Evolutionary conservation across 2,329 filamentous ascomycete genomes (phyloP).

Genomic region (Whalleya microplaca): DNA sequence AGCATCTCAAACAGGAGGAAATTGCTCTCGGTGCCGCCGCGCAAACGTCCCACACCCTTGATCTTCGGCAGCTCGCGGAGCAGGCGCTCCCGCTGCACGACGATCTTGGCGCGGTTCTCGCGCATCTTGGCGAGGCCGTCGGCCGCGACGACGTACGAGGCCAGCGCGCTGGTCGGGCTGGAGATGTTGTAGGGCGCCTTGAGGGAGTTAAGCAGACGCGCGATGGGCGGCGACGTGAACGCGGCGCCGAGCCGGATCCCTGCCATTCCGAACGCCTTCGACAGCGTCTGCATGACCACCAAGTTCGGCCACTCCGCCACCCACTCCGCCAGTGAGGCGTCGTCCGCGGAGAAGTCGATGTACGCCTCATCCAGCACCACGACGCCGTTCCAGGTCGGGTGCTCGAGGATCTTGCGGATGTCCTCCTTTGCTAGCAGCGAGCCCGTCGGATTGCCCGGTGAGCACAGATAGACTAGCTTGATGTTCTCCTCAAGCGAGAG

Average conservation of each 20-base stretch:
- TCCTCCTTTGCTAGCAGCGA: slow-evolving; percentile 76
- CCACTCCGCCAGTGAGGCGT: slow-evolving; percentile 85
- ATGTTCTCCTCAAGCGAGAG: slow-evolving; percentile 66
- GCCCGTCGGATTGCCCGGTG: slow-evolving; percentile 92
- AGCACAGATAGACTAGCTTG: slow-evolving; percentile 92
- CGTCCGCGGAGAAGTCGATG: slow-evolving; percentile 84
- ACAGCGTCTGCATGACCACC: slow-evolving; percentile 98
- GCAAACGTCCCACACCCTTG: slow-evolving; percentile 76
- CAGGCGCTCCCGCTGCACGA: slow-evolving; percentile 77
- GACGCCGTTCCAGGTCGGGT: slow-evolving; percentile 93
- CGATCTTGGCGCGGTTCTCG: slow-evolving; percentile 68
- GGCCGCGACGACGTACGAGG: slow-evolving; percentile 69
- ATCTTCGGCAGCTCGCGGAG: slow-evolving; percentile 74
- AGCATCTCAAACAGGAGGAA: slow-evolving; percentile 92
- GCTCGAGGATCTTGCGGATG: slow-evolving; percentile 73
- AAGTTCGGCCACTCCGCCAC: slow-evolving; percentile 92
- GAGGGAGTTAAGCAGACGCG: slow-evolving; percentile 81
- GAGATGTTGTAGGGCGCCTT: slow-evolving; percentile 98
- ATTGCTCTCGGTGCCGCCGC: slow-evolving; percentile 81
- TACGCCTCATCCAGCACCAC: slow-evolving; percentile 96
- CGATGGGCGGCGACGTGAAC: slow-evolving; percentile 77
- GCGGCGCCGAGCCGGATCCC: slow-evolving; percentile 89
- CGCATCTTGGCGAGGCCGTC: slow-evolving; percentile 75
- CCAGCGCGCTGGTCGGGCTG: slow-evolving; percentile 82
- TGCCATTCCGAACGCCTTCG: slow-evolving; percentile 94